Evolutionary conservation across 2,329 filamentous ascomycete species (phyloP), one percentile per base, ranked within the genome.

Genomic region (Aspergillus intermedius): DNA sequence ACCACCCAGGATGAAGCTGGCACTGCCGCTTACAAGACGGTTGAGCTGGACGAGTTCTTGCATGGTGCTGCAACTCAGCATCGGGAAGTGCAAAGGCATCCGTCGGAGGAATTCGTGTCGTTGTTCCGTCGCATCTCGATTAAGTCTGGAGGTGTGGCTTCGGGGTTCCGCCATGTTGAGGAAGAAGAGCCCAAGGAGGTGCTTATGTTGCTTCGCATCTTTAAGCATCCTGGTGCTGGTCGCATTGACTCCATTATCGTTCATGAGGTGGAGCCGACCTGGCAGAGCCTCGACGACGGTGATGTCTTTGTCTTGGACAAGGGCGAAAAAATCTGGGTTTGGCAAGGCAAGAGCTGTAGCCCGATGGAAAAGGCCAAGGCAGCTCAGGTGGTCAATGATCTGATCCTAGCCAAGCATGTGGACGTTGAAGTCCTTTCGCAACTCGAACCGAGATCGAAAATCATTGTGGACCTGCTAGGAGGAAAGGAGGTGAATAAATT

Each of bases 301-400:
- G 83, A 87, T 58, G 83, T 86, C 2, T 86, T 86, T 55, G 71
- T 86, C 12, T 65, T 86, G 40, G 83, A 86, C 55, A 74, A 74
- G 46, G 77, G 77, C 21, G 71, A 78, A 44, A 84, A 85, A 69
- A 82, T 86, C 55, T 85, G 79, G 75, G 79, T 85, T 3, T 87
- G 83, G 83, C 83, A 86, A 68, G 83, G 83, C 45, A 75, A 74
- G 57, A 74, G 74, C 39, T 83, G 81, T 60, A 82, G 78, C 42
- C 83, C 82, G 0, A 84, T 85, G 80, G 83, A 87, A 60, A 86
- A 84, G 69, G 78, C 78, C 41, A 84, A 82, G 67, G 81, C 82
- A 0, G 83, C 83, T 0, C 81, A 84, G 61, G 80, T 86, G 2
- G 82, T 86, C 4, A 77, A 84, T 46, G 61, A 65, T 19, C 54